A percentile compares a stretch with the other conserved stretches of the same genome.
Conservation (phyloP, 768 basidiomycete genomes). For the Pleurotus djamor region DNA sequence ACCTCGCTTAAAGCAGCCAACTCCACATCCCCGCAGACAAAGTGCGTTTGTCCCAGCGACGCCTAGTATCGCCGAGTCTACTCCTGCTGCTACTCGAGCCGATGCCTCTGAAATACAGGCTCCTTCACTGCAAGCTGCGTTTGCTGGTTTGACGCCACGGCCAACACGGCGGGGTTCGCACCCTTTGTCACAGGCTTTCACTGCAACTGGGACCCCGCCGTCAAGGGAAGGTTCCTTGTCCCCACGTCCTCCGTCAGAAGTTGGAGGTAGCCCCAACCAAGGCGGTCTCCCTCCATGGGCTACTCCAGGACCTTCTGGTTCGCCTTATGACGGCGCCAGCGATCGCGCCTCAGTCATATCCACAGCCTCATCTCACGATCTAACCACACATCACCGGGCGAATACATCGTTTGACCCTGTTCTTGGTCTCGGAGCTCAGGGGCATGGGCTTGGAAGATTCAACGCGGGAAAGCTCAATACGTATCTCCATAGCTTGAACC, state of each 20-base stretch:
- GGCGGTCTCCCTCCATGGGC: conserved; percentile 23
- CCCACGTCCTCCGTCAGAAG: conserved; percentile 15
- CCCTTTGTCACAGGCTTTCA: conserved; percentile 57
- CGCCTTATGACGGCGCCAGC: conserved; percentile 44
- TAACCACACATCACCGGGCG: conserved; percentile 75
- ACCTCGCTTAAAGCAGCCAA: conserved; percentile 63
- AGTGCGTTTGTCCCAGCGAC: conserved; percentile 24
- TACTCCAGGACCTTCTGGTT: conserved; percentile 28
- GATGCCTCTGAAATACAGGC: conserved; percentile 15
- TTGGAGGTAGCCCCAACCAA: conserved; percentile 14
- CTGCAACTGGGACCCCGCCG: conserved; percentile 27
- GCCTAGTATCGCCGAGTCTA: conserved; percentile 28
- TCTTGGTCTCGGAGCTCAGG: conserved; percentile 67
- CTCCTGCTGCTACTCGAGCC: conserved; percentile 20
- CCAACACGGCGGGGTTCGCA: conserved; percentile 50
- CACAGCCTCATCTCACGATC: conserved; percentile 84
- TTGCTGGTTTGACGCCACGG: conserved; percentile 65
- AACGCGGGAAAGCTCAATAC: conserved; percentile 84
- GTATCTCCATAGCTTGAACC: conserved; percentile 84
- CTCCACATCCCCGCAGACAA: conserved; percentile 52
- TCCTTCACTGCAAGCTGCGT: conserved; percentile 43
- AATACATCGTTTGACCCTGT: conserved; percentile 90
- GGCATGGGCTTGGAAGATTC: conserved; percentile 72
- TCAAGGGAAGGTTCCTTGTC: conserved; percentile 32
- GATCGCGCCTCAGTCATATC: conserved; percentile 75